These are phyloP conservation scores for Decorospora gaudefroyi DNA, from an alignment of 2,329 filamentous ascomycete species.

Conservation along the genomic window DNA sequence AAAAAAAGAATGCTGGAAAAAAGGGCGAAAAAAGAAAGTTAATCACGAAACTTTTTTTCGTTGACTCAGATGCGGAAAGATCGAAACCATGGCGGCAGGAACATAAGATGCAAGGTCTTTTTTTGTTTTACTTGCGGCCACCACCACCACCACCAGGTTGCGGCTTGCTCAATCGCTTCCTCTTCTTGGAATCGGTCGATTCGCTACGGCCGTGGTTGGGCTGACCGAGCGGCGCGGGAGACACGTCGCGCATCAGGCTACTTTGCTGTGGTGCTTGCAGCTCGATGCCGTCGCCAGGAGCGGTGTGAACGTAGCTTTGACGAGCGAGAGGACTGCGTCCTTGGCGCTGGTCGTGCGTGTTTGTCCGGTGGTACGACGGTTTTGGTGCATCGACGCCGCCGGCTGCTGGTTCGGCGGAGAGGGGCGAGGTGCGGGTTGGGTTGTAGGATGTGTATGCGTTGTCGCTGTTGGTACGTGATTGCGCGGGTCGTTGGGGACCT, in stretches of 20 bases:
- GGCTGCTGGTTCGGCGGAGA: constrained; percentile 35
- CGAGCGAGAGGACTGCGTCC: constrained; percentile 54
- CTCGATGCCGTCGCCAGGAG: constrained; percentile 44
- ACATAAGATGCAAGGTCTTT: too few species aligned
- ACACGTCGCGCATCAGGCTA: constrained; percentile 43
- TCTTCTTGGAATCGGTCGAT: constrained; percentile 43
- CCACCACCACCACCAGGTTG: too few species aligned
- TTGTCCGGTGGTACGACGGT: constrained; percentile 32
- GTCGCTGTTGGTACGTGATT: constrained; percentile 34
- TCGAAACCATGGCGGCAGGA: too few species aligned
- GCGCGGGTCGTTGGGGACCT: constrained; percentile 30
- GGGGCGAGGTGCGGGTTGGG: constrained; percentile 35
- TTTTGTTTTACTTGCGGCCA: constrained; percentile 31
- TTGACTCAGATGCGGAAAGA: too few species aligned
- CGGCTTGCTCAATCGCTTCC: constrained; percentile 46
- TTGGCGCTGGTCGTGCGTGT: constrained; percentile 32
- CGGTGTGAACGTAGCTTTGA: constrained; percentile 49
- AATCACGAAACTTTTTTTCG: too few species aligned
- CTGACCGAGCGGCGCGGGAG: constrained; percentile 38
- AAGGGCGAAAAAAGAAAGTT: too few species aligned
- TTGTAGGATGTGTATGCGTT: constrained; percentile 19
- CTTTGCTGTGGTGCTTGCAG: constrained; percentile 43
- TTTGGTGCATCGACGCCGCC: constrained; percentile 38
- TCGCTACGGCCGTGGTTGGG: constrained; percentile 36
- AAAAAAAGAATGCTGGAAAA: too few species aligned